A percentile compares a stretch with the other conserved stretches of the same genome.
Evolutionary conservation across 164 flowering plant species (phyloP).

Genomic region (Umbellularia californica): DNA sequence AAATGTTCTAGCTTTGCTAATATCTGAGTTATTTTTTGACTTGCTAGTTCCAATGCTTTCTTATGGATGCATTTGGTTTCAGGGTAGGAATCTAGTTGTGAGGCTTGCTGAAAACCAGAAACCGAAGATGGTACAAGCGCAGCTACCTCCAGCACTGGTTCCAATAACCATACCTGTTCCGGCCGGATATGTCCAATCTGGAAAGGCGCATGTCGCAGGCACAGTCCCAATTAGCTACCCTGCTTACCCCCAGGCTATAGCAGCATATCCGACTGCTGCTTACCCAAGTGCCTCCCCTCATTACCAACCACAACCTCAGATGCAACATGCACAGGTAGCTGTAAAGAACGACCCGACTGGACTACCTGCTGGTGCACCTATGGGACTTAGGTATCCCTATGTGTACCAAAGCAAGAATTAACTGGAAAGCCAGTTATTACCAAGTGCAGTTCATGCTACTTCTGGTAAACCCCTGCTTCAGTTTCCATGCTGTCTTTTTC

Average conservation of each 20-base stretch:
- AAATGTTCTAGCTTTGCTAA: not conserved
- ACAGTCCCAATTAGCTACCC: constrained; percentile 36
- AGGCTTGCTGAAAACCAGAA: constrained; percentile 61
- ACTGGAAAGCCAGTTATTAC: not conserved
- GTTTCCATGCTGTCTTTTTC: too few relatives aligned
- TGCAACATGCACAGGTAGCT: constrained; percentile 27
- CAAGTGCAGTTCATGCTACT: not conserved
- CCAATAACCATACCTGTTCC: constrained; percentile 38
- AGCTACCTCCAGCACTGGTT: constrained; percentile 34
- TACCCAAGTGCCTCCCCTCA: constrained; percentile 34
- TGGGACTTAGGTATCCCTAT: constrained; percentile 38
- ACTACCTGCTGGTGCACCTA: constrained; percentile 13
- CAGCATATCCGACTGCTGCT: constrained; percentile 35
- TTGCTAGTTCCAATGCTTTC: not conserved
- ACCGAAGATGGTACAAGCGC: constrained; percentile 36
- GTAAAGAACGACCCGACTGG: constrained; percentile 34
- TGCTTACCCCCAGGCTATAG: constrained; percentile 36
- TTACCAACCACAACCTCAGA: constrained; percentile 32
- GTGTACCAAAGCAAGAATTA: constrained; percentile 33
- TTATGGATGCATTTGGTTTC: constrained; percentile 16
- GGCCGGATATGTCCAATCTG: constrained; percentile 46
- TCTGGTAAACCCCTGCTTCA: not conserved
- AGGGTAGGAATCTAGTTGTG: constrained; percentile 58
- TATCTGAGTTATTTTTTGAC: not conserved
- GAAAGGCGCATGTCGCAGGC: constrained; percentile 23